Conservation (phyloP, 2,329 filamentous ascomycete species). For the Harringtonia aguacate region DNA sequence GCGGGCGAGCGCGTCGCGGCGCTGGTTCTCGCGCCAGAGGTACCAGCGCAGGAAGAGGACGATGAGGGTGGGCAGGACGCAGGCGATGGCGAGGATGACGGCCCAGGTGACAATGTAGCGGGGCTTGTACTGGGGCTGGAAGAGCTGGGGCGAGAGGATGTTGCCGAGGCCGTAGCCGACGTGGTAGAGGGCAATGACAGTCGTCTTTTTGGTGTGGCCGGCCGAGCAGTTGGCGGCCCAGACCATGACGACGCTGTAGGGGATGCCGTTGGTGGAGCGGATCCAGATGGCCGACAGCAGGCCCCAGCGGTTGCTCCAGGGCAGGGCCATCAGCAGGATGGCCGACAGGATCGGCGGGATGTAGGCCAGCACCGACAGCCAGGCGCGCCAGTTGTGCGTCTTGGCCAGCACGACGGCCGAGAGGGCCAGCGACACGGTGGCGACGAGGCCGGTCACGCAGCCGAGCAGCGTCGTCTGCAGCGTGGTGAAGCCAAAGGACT, state of each 20-base stretch:
- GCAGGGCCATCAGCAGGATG: conserved; percentile 6
- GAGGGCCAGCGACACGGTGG: conserved; percentile 1
- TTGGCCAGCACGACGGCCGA: conserved; percentile 2
- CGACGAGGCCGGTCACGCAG: conserved; percentile 9
- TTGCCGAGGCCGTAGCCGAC: conserved; percentile 51
- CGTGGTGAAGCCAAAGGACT: conserved; percentile 11
- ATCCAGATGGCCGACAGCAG: conserved; percentile 7
- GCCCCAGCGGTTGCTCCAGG: conserved; percentile 5
- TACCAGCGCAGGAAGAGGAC: conserved; percentile 10
- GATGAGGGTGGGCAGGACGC: conserved; percentile 8
- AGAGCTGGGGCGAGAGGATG: conserved; percentile 53
- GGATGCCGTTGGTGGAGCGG: conserved; percentile 4
- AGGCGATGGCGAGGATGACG: conserved; percentile 8
- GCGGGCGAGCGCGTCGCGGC: conserved; percentile 5
- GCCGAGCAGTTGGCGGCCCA: conserved; percentile 39
- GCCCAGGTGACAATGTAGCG: conserved; percentile 18
- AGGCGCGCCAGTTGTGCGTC: conserved; percentile 6
- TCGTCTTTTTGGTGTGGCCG: conserved; percentile 53
- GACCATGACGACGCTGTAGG: conserved; percentile 19
- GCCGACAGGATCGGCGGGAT: conserved; percentile 4
- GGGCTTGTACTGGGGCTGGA: conserved; percentile 39
- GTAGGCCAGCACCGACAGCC: conserved; percentile 4
- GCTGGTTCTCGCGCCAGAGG: conserved; percentile 7
- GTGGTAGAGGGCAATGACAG: conserved; percentile 50
- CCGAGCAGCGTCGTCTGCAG: conserved; percentile 8